Conservation (phyloP, 345 rosid species). For the Sapria himalayana region DNA sequence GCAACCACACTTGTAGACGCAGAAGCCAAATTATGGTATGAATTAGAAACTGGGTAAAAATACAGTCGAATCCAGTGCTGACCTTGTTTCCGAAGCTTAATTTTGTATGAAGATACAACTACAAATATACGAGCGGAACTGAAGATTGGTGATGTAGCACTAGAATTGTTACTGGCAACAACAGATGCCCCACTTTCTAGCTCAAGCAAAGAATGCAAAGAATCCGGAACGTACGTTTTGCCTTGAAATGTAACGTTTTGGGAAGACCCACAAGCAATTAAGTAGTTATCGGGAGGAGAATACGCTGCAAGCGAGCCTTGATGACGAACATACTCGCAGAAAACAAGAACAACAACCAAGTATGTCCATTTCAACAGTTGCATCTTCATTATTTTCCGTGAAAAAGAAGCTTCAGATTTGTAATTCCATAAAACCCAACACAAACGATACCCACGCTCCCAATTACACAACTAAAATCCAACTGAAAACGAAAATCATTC, state of each 20-base stretch:
- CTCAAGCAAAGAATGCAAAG: slow-evolving; percentile 27
- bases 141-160: slow-evolving; percentile 35
- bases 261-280: slow-evolving; percentile 71
- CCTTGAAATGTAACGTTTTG: slow-evolving; percentile 47
- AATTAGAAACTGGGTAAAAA: slow-evolving; percentile 40
- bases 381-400: slow-evolving; percentile 20
- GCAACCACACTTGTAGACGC: slow-evolving; percentile 45
- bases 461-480: too few species aligned
- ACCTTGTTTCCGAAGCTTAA: slow-evolving; percentile 41
- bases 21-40: slow-evolving; percentile 33
- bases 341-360: slow-evolving; percentile 16
- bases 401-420: too few species aligned
- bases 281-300: slow-evolving; percentile 54
- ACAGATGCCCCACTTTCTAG: slow-evolving; percentile 33
- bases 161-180: slow-evolving; percentile 27
- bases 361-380: slow-evolving; percentile 14
- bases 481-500: too few species aligned
- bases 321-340: slow-evolving; percentile 18
- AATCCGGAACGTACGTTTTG: slow-evolving; percentile 65
- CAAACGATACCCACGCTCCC: too few species aligned
- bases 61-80: slow-evolving; percentile 98
- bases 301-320: slow-evolving; percentile 23
- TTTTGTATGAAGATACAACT: slow-evolving; percentile 43
- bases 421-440: too few species aligned
- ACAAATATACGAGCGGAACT: slow-evolving; percentile 71